Conservation (phyloP, 176 grass and related monocot species). For the Juncus effusus region DNA sequence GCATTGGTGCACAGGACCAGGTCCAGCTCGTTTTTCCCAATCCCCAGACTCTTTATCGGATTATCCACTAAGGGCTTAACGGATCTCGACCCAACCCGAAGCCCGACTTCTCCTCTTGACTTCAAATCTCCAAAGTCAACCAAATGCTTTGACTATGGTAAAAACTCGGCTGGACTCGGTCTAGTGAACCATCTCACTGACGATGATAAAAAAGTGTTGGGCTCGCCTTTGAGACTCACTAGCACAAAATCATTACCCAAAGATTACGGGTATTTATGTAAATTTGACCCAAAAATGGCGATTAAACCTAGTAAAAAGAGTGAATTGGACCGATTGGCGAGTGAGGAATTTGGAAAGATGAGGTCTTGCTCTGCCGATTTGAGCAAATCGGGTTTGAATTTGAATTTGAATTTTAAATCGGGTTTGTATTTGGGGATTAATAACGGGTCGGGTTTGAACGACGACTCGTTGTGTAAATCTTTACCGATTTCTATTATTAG, state of each 20-base stretch:
- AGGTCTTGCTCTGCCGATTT: slow-evolving; percentile 51
- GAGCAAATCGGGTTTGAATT: slow-evolving; percentile 31
- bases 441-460: slow-evolving; percentile 15
- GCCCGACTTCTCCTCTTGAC: slow-evolving; percentile 88
- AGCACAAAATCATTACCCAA: slow-evolving; percentile 50
- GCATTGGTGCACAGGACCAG: slow-evolving; percentile 25
- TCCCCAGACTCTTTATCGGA: slow-evolving; percentile 65
- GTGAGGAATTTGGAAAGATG: slow-evolving; percentile 54
- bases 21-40: slow-evolving; percentile 54
- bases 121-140: slow-evolving; percentile 58
- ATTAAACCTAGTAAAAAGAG: slow-evolving; percentile 2
- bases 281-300: slow-evolving; percentile 13
- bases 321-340: slow-evolving; percentile 11
- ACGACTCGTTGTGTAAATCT: slow-evolving; percentile 30
- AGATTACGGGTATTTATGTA: slow-evolving; percentile 32
- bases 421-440: slow-evolving; percentile 21
- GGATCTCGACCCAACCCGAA: slow-evolving; percentile 56
- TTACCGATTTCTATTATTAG: slow-evolving; percentile 49
- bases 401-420: slow-evolving; percentile 33
- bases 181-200: slow-evolving; percentile 57
- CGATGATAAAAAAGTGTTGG: slow-evolving; percentile 22
- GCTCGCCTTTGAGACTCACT: slow-evolving; percentile 27
- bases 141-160: slow-evolving; percentile 47
- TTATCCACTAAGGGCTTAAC: slow-evolving; percentile 46
- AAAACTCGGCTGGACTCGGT: slow-evolving; percentile 56